Base-by-base conservation (phyloP, 306 rosid genomes). In the Mimosa pudica region DNA sequence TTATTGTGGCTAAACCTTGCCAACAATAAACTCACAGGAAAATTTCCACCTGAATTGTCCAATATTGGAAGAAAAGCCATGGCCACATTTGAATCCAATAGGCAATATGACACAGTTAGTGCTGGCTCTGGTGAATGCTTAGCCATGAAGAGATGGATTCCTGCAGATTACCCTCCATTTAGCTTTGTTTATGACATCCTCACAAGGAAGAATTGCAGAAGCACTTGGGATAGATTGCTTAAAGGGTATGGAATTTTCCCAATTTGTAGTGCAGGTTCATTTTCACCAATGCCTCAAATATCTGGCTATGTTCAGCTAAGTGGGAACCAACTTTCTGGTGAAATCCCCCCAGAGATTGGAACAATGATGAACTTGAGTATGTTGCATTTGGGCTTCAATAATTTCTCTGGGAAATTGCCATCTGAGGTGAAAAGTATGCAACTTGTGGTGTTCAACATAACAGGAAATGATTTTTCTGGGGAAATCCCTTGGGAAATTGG, bases 161-260 rank as follows among this genome's bases (percentile, higher is more conserved):
- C 99, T 41, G 99, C 96, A 76, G 88, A 95, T 76, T 95, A 93
- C 83, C 96, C 99, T 82, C 99, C 98, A 69, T 95, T 93, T 88
- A 93, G 91, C 64, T 95, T 93, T 84, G 92, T 79, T 38, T 91
- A 95, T 67, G 71, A 74, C 58, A 80, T 95, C 35, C 91, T 95
- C 8, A 93, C 96, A 12, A 91, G 97, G 83, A 95, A 91, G 84
- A 95, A 70, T 70, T 95, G 99, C 64, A 88, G 92, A 86, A 81
- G 80, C 71, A 87, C 89, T 71, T 95, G 99, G 99, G 94, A 90
- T 52, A 85, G 81, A 48, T 33, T 95, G 73, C 94, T 95, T 24
- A 90, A 88, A 82, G 99, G 99, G 8, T 58, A 88, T 77, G 92
- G 96, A 10, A 55, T 95, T 66, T 91, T 91, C 79, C 82, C 83